A percentile compares a stretch with the other conserved stretches of the same genome.
phyloP scores from a whole-genome alignment of 177 flowering plant genomes.

The Vitis hybrid region DNA sequence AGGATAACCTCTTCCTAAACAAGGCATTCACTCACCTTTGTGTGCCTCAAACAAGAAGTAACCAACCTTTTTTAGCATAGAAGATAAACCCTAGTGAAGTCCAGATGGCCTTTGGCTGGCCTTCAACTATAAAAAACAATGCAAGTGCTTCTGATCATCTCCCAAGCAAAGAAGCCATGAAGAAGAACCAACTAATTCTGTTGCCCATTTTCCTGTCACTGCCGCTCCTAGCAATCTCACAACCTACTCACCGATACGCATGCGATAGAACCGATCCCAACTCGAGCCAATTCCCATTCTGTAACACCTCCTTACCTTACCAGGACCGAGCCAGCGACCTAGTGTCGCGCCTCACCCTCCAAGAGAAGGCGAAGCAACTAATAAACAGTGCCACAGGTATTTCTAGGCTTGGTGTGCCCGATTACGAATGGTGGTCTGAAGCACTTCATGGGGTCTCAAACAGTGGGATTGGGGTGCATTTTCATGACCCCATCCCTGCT shows the following conservation, averaged over 20 bases:
- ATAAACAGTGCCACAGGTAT: conserved; percentile 48
- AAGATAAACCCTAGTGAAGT: not conserved
- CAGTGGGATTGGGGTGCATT: conserved; percentile 39
- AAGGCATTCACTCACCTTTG: no score
- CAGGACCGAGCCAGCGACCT: conserved; percentile 53
- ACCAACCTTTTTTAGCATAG: conserved; percentile 1
- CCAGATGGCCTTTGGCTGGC: no score
- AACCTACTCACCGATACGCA: conserved; percentile 24
- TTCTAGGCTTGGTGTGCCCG: conserved; percentile 51
- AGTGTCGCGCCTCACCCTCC: conserved; percentile 44
- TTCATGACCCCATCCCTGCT: conserved; percentile 50
- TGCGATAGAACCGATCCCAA: conserved; percentile 23
- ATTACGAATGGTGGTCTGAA: conserved; percentile 82
- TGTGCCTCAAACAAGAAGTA: not conserved
- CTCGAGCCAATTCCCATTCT: conserved; percentile 38
- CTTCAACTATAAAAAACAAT: not conserved
- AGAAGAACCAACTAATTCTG: conserved; percentile 6
- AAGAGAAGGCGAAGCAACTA: conserved; percentile 59
- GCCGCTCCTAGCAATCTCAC: conserved; percentile 13
- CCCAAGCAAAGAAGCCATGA: conserved; percentile 9
- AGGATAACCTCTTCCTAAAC: no score
- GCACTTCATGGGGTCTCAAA: conserved; percentile 77
- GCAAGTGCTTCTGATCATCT: not conserved
- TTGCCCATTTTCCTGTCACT: conserved; percentile 12
- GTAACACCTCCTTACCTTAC: conserved; percentile 42